phyloP scores from a whole-genome alignment of 2,329 filamentous ascomycete species.

The Cladophialophora chaetospira region DNA sequence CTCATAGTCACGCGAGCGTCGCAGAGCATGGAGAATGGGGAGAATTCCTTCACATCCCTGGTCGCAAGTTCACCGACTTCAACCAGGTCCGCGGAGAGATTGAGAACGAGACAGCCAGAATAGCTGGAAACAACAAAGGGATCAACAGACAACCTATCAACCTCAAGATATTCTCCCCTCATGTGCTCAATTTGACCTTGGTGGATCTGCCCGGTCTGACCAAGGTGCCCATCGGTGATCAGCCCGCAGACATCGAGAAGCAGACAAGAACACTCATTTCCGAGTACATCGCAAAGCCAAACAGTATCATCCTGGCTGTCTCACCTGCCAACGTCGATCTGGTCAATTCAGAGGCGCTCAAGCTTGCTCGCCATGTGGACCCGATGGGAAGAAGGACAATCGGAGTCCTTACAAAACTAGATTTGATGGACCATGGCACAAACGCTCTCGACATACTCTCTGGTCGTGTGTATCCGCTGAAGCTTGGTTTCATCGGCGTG shows the following conservation, averaged over 20 bases:
- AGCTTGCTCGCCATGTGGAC: conserved; percentile 95
- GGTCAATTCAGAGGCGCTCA: conserved; percentile 96
- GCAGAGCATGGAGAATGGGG: conserved; percentile 75
- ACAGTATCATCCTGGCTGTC: conserved; percentile 95
- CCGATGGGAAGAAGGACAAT: conserved; percentile 92
- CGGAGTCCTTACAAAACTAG: conserved; percentile 93
- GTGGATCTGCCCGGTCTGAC: conserved; percentile 95
- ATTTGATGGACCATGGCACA: conserved; percentile 98
- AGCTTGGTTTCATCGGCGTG: conserved; percentile 95
- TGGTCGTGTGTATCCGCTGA: conserved; percentile 92
- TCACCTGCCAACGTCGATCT: conserved; percentile 97
- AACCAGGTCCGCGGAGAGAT: conserved; percentile 93
- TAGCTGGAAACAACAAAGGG: conserved; percentile 95
- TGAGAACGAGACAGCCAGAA: conserved; percentile 91
- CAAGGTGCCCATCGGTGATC: conserved; percentile 97
- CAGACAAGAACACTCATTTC: conserved; percentile 95
- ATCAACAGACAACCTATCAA: conserved; percentile 98
- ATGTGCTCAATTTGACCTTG: conserved; percentile 92
- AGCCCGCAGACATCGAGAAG: conserved; percentile 97
- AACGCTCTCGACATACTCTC: conserved; percentile 98
- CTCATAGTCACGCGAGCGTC: conserved; percentile 76
- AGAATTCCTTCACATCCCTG: conserved; percentile 93
- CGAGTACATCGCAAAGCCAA: conserved; percentile 98
- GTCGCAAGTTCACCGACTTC: conserved; percentile 88
- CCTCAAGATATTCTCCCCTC: conserved; percentile 95